phyloP scores from a whole-genome alignment of 2,329 filamentous ascomycete species.

The Alternaria metachromatica region DNA sequence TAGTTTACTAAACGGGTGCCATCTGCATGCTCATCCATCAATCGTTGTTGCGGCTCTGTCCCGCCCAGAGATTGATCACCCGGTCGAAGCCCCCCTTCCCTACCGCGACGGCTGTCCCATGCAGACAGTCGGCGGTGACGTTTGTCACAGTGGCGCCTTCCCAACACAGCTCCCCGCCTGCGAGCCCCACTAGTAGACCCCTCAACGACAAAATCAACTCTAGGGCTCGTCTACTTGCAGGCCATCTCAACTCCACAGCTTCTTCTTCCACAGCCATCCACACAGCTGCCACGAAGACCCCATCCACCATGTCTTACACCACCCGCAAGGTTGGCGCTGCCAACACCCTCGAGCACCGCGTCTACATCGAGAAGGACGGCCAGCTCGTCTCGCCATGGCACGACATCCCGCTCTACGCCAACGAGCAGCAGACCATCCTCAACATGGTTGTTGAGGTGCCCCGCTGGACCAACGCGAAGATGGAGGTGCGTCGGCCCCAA shows the following conservation, averaged over 20 bases:
- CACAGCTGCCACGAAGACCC: slow-evolving; percentile 11
- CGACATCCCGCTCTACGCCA: slow-evolving; percentile 97
- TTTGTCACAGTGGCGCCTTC: slow-evolving; percentile 50
- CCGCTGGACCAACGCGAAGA: slow-evolving; percentile 99
- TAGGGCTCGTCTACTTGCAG: slow-evolving; percentile 48
- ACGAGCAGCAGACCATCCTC: slow-evolving; percentile 90
- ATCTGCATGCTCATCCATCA: slow-evolving; percentile 34
- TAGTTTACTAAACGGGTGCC: slow-evolving; percentile 17
- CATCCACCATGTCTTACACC: slow-evolving; percentile 69
- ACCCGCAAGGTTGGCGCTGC: slow-evolving; percentile 86
- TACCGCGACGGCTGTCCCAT: slow-evolving; percentile 37
- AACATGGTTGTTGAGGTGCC: slow-evolving; percentile 99
- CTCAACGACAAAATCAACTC: slow-evolving; percentile 49
- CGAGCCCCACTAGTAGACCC: slow-evolving; percentile 47
- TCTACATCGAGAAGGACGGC: slow-evolving; percentile 98
- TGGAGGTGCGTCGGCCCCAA: slow-evolving; percentile 74
- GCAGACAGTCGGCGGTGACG: slow-evolving; percentile 46
- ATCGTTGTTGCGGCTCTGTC: slow-evolving; percentile 31
- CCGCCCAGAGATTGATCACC: slow-evolving; percentile 25
- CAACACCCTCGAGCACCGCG: slow-evolving; percentile 95
- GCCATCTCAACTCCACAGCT: slow-evolving; percentile 47
- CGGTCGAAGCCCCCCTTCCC: slow-evolving; percentile 26
- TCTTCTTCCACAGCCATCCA: slow-evolving; percentile 24
- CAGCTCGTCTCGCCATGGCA: slow-evolving; percentile 93
- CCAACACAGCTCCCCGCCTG: slow-evolving; percentile 42